Percentiles rank a stretch among this genome's conserved stretches.
phyloP scores from a whole-genome alignment of 2,329 filamentous ascomycete genomes.

The Penicillium sp. region DNA sequence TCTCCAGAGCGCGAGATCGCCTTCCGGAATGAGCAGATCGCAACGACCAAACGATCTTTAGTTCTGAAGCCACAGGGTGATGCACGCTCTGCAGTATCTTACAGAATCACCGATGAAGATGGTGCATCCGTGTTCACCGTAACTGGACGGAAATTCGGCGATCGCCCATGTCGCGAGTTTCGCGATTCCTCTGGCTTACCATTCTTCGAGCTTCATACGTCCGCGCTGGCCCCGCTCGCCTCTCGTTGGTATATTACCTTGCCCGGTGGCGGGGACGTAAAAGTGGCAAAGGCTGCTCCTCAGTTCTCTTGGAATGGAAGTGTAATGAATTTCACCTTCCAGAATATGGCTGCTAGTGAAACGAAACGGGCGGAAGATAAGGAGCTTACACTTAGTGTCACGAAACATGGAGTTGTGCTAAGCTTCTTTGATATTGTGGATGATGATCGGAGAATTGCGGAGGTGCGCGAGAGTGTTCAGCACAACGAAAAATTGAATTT shows the following conservation, averaged over 20 bases:
- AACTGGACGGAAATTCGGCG: constrained; percentile 24
- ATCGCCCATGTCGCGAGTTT: constrained; percentile 24
- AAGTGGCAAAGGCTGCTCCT: constrained; percentile 11
- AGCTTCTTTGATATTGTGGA: constrained; percentile 22
- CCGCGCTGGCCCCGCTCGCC: not conserved
- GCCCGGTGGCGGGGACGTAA: constrained; percentile 10
- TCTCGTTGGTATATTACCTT: constrained; percentile 37
- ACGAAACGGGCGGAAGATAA: constrained; percentile 10
- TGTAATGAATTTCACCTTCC: constrained; percentile 16
- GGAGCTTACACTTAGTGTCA: constrained; percentile 13
- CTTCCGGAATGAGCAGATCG: constrained; percentile 21
- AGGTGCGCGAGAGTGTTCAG: constrained; percentile 21
- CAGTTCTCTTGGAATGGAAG: constrained; percentile 2
- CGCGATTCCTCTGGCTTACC: constrained; percentile 26
- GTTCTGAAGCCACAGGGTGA: constrained; percentile 17
- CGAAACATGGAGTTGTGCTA: constrained; percentile 29
- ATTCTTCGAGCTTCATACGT: constrained; percentile 25
- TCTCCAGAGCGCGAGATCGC: constrained; percentile 21
- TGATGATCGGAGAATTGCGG: constrained; percentile 20
- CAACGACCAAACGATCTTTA: constrained; percentile 12
- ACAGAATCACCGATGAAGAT: constrained; percentile 20
- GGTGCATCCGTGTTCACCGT: constrained; percentile 19
- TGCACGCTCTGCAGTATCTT: constrained; percentile 17
- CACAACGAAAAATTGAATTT: constrained; percentile 20
- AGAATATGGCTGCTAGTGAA: constrained; percentile 14